phyloP scores from a whole-genome alignment of 1,139 yeast genomes.

The Protomyces inouyei region DNA sequence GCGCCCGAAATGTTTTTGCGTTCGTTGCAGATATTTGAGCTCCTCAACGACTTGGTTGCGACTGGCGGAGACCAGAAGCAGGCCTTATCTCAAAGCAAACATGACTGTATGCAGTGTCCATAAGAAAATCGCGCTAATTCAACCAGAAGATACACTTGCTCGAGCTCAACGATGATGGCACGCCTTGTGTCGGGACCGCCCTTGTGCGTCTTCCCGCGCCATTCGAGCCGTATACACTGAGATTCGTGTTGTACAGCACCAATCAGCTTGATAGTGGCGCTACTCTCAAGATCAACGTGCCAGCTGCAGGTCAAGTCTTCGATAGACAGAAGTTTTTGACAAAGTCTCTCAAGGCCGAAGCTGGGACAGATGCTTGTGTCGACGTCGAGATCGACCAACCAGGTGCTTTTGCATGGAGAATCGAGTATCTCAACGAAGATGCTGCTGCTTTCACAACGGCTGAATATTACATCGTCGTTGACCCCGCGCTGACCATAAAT shows the following conservation, averaged over 20 bases:
- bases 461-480: constrained; percentile 73
- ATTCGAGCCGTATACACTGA: constrained; percentile 48
- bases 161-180: constrained; percentile 15
- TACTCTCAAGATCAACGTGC: constrained; percentile 68
- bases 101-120: too few species aligned
- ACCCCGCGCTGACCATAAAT: constrained; percentile 63
- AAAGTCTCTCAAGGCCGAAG: constrained; percentile 46
- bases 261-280: constrained; percentile 68
- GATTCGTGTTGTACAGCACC: constrained; percentile 68
- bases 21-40: background rate
- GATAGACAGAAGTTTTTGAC: constrained; percentile 54
- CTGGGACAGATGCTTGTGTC: constrained; percentile 50
- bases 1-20: too few species aligned
- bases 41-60: background rate
- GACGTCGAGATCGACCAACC: constrained; percentile 63
- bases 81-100: too few species aligned
- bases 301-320: constrained; percentile 48
- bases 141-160: constrained; percentile 3
- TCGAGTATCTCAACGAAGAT: constrained; percentile 11
- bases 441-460: constrained; percentile 16
- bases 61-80: too few species aligned
- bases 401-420: constrained; percentile 62
- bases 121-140: too few species aligned
- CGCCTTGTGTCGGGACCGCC: constrained; percentile 11
- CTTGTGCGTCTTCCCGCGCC: constrained; percentile 47